Base-by-base conservation (phyloP, 805 yeast genomes). In the Cyberlindnera xishuangbannaensis region DNA sequence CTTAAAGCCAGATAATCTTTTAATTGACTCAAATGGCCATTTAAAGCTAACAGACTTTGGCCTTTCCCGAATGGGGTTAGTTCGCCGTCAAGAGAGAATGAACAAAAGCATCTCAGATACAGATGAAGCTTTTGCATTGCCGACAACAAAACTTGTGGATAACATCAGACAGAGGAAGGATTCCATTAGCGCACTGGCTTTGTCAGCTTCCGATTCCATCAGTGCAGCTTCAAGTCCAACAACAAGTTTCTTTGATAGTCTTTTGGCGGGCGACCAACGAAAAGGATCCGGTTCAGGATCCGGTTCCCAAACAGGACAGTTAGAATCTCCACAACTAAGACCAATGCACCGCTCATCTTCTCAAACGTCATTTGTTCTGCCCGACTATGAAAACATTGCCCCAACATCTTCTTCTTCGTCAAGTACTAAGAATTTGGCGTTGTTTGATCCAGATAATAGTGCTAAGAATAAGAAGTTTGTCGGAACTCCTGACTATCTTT, bases 401-500 rank as follows among this genome's bases (percentile, higher is more conserved):
- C 25, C 39, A 21, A 11, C 30, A 3, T 11, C 41, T 2, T 18
- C 39, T 9, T 28, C 48, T 20, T 26, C 19, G 21, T 28, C 45
- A 18, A 26, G 34, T 3, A 44, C 65, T 2, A 50, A 44, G 30
- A 66, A 67, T 36, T 70, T 71, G 40, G 86, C 87, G 0, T 65
- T 88, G 27, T 85, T 78, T 53, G 87, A 87, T 54, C 95, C 95
- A 1, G 69, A 69, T 16, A 71, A 70, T 36, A 55, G 67, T 3
- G 67, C 70, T 1, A 74, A 71, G 33, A 63, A 68, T 17, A 73
- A 77, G 47, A 73, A 71, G 41, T 88, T 90, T 49, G 95, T 87
- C 20, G 99, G 99, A 0, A 92, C 99, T 0, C 99, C 99, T 0
- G 98, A 92, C 55, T 92, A 92, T 57, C 69, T 94, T 25, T 95